Percentiles rank a stretch among this genome's conserved stretches.
phyloP scores from a whole-genome alignment of 345 rosid genomes.

The Melaleuca quinquenervia region DNA sequence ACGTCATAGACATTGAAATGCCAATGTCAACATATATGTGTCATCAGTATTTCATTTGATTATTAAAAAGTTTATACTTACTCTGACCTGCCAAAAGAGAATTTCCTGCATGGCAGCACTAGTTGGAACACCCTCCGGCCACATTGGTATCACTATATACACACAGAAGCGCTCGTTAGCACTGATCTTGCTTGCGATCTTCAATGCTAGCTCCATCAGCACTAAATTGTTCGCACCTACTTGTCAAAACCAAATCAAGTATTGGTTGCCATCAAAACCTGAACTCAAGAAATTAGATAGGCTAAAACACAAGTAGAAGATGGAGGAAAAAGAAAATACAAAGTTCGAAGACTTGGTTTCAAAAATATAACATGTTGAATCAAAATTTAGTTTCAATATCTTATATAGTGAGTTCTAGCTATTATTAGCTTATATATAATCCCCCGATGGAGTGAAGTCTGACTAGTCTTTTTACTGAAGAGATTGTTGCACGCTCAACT shows the following conservation, averaged over 20 bases:
- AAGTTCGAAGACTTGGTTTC: neutral
- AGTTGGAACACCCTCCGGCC: slow-evolving; percentile 64
- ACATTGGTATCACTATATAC: slow-evolving; percentile 55
- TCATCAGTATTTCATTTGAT: neutral
- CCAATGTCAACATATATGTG: accelerated
- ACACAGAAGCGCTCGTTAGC: slow-evolving; percentile 42
- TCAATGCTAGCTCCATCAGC: slow-evolving; percentile 62
- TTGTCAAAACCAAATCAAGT: neutral
- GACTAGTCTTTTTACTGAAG: neutral
- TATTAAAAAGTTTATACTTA: neutral
- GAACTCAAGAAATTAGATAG: neutral
- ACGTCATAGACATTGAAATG: neutral
- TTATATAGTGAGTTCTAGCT: neutral
- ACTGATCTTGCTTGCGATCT: slow-evolving; percentile 45
- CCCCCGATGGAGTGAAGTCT: neutral
- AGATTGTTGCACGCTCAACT: neutral
- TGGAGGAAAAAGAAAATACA: neutral
- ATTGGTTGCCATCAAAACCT: neutral
- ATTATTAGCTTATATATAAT: neutral
- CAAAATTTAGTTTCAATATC: accelerated
- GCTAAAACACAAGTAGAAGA: neutral
- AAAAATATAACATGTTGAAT: neutral
- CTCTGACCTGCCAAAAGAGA: slow-evolving; percentile 53
- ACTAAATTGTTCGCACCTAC: slow-evolving; percentile 62
- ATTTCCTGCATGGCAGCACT: slow-evolving; percentile 61